These are phyloP conservation scores for Rhexocercosporidium sp. DNA, from an alignment of 2,329 filamentous ascomycete genomes.

Conservation along the genomic window DNA sequence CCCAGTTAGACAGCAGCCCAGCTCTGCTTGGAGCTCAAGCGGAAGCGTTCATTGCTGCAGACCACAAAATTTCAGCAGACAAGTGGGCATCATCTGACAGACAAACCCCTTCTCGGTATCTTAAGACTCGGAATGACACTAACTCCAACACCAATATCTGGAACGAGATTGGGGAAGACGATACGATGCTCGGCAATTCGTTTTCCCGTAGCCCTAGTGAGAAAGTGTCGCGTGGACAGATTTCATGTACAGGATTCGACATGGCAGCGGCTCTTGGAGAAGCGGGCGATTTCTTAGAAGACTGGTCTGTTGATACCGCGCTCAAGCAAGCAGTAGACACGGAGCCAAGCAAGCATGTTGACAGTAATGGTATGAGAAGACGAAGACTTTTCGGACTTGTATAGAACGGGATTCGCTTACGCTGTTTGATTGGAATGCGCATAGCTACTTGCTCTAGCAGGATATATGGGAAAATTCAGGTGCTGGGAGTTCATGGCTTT, in stretches of 20 bases:
- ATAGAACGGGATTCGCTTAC: conserved; percentile 5
- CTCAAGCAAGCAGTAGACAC: conserved; percentile 41
- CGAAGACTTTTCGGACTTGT: conserved; percentile 33
- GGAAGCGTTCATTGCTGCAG: conserved; percentile 54
- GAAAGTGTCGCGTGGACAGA: neutral
- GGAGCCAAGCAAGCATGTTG: conserved; percentile 4
- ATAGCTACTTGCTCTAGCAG: neutral
- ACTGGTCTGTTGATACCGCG: conserved; percentile 47
- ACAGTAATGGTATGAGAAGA: conserved; percentile 27
- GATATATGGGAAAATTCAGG: neutral
- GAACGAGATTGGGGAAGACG: conserved; percentile 6
- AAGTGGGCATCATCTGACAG: neutral
- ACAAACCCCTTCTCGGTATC: conserved; percentile 45
- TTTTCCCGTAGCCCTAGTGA: neutral
- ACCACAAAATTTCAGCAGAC: conserved; percentile 38
- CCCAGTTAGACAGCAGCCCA: conserved; percentile 42
- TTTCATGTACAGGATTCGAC: conserved; percentile 24
- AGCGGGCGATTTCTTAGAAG: conserved; percentile 39
- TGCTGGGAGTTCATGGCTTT: conserved; percentile 19
- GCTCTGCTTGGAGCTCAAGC: conserved; percentile 54
- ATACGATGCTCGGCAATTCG: neutral
- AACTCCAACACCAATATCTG: conserved; percentile 28
- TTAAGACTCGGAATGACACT: conserved; percentile 50
- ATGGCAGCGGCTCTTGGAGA: conserved; percentile 39
- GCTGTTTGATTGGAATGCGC: neutral